phyloP scores from a whole-genome alignment of 148 eudicot species.

The Persicaria tinctoria region DNA sequence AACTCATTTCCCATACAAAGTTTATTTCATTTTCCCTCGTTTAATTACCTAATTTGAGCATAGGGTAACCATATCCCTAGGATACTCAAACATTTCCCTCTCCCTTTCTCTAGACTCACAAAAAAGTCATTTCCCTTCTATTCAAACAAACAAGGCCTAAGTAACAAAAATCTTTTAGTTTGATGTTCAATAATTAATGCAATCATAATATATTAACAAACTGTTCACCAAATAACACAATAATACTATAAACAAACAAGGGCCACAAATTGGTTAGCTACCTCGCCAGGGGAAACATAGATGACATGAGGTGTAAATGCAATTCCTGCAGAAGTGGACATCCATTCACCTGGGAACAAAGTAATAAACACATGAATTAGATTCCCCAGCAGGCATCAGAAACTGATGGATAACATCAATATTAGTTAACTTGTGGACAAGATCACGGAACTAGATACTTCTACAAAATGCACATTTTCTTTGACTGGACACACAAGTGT shows the following conservation, averaged over 20 bases:
- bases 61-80: too few relatives aligned
- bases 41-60: too few relatives aligned
- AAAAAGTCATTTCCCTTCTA: too few relatives aligned
- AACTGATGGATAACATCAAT: background rate
- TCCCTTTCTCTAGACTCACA: too few relatives aligned
- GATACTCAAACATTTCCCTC: too few relatives aligned
- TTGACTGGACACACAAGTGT: background rate
- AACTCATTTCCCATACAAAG: too few relatives aligned
- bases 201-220: background rate
- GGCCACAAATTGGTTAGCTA: conserved; percentile 6
- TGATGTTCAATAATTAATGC: too few relatives aligned
- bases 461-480: background rate
- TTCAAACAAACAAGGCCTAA: too few relatives aligned
- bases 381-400: background rate
- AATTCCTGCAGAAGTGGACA: conserved; percentile 39
- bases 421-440: too few relatives aligned
- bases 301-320: conserved; percentile 48
- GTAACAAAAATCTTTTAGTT: too few relatives aligned
- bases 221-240: background rate
- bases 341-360: conserved; percentile 52
- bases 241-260: background rate
- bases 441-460: background rate
- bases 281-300: conserved; percentile 40
- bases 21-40: too few relatives aligned
- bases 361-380: background rate